Evolutionary conservation across 148 eudicot genomes (phyloP).

Genomic region (Euryodendron excelsum): DNA sequence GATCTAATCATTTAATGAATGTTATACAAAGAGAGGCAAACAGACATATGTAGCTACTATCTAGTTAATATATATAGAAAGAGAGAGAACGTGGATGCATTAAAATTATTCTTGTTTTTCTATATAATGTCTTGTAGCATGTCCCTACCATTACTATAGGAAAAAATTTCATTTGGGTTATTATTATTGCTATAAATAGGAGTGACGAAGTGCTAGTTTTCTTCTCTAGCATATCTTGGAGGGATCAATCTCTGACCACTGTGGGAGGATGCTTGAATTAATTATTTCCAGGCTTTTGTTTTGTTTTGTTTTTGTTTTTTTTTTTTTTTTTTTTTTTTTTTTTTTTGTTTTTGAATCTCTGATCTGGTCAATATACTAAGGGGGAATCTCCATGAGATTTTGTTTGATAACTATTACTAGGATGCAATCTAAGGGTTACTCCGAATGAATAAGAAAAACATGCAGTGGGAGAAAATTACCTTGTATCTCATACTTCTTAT

Average conservation of each 20-base stretch:
- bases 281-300: too few relatives aligned
- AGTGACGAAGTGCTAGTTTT: conserved; percentile 24
- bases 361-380: too few relatives aligned
- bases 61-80: background rate
- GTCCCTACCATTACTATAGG: conserved; percentile 16
- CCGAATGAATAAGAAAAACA: too few relatives aligned
- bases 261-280: too few relatives aligned
- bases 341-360: too few relatives aligned
- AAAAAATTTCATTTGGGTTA: background rate
- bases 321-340: too few relatives aligned
- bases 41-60: background rate
- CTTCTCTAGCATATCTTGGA: conserved; percentile 27
- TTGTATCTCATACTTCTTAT: too few relatives aligned
- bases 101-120: background rate
- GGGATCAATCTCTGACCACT: conserved; percentile 44
- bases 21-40: background rate
- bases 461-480: too few relatives aligned
- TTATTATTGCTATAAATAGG: conserved; percentile 17
- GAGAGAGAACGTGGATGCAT: background rate
- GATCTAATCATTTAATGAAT: background rate
- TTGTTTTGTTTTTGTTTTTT: too few relatives aligned
- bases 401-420: too few relatives aligned
- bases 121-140: conserved; percentile 16
- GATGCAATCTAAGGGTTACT: too few relatives aligned
- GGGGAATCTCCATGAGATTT: too few relatives aligned